Conservation (phyloP, 106 monocot genomes). For the Dactylorhiza incarnata region DNA sequence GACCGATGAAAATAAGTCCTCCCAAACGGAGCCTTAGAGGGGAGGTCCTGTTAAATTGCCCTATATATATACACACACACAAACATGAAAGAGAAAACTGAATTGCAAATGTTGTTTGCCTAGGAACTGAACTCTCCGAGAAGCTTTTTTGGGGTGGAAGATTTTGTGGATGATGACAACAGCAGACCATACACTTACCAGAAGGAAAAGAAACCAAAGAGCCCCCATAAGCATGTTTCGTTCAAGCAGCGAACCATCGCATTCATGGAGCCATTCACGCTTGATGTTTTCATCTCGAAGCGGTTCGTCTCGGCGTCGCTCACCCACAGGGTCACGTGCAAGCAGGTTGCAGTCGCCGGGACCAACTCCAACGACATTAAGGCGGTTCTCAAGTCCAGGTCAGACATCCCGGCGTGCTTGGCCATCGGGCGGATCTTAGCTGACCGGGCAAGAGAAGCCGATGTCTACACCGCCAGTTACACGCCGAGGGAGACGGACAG, state of each 20-base stretch:
- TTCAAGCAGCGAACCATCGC: constrained; percentile 90
- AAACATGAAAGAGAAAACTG: background rate
- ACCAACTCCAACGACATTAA: constrained; percentile 97
- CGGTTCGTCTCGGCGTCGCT: constrained; percentile 85
- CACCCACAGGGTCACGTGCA: constrained; percentile 80
- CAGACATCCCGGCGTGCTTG: constrained; percentile 85
- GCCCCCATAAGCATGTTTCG: constrained; percentile 73
- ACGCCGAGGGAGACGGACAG: constrained; percentile 79
- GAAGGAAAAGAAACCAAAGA: constrained; percentile 79
- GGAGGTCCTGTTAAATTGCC: too few relatives aligned
- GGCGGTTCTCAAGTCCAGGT: constrained; percentile 70
- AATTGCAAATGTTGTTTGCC: background rate
- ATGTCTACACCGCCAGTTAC: constrained; percentile 73
- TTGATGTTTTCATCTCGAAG: constrained; percentile 93
- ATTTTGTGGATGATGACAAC: constrained; percentile 85
- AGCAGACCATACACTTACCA: constrained; percentile 86
- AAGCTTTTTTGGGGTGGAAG: constrained; percentile 95
- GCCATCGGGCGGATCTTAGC: constrained; percentile 65
- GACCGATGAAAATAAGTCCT: too few relatives aligned
- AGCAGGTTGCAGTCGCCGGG: constrained; percentile 92
- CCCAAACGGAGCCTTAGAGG: too few relatives aligned
- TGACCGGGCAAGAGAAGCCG: constrained; percentile 82
- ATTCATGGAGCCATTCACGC: constrained; percentile 88
- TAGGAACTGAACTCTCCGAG: constrained; percentile 48
- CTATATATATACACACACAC: too few relatives aligned